Evolutionary conservation across 106 monocot genomes (phyloP).

Genomic region (Hemerocallis citrina): DNA sequence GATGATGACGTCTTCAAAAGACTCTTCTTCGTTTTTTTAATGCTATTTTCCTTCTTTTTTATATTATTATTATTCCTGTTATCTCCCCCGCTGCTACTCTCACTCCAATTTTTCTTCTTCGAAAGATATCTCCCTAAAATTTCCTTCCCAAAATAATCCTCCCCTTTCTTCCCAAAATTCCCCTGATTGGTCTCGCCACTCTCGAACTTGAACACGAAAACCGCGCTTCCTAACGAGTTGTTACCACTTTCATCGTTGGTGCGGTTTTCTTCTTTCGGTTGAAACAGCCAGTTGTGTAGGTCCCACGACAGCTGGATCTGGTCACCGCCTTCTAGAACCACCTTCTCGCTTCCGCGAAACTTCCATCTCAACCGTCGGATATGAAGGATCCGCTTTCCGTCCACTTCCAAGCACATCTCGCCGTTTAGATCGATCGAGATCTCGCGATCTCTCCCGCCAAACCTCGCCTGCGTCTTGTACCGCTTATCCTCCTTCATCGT

Average conservation of each 20-base stretch:
- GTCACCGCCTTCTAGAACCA: constrained; percentile 39
- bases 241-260: background rate
- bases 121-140: constrained; percentile 9
- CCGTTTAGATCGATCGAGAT: constrained; percentile 41
- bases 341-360: constrained; percentile 75
- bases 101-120: constrained; percentile 32
- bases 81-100: constrained; percentile 17
- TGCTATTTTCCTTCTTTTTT: constrained; percentile 14
- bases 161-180: constrained; percentile 7
- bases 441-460: constrained; percentile 42
- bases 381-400: constrained; percentile 47
- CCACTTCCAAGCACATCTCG: constrained; percentile 40
- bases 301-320: constrained; percentile 75
- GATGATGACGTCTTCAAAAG: constrained; percentile 32
- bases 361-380: constrained; percentile 68
- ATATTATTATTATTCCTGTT: background rate
- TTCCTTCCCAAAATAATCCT: constrained; percentile 18
- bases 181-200: constrained; percentile 13
- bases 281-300: constrained; percentile 78
- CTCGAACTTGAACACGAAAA: constrained; percentile 63
- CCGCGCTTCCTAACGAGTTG: constrained; percentile 6
- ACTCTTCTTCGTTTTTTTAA: constrained; percentile 6
- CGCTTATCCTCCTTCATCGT: constrained; percentile 18
- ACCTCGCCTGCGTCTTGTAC: constrained; percentile 35
- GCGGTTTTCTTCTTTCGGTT: background rate